Conservation (phyloP, 169 alveolate species). For the Plasmodium fragile region DNA sequence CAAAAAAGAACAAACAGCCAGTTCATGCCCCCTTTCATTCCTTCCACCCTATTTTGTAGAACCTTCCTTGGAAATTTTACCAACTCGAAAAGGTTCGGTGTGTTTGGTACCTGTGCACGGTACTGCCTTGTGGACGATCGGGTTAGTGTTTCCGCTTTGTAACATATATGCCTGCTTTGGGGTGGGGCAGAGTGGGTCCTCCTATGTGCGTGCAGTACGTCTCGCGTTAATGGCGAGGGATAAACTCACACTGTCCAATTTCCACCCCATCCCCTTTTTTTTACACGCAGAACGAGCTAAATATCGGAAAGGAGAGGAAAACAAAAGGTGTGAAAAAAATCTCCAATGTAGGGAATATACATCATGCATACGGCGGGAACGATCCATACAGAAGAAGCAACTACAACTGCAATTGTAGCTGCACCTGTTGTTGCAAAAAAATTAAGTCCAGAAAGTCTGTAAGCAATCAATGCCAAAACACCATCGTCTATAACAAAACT, state of each 20-base stretch:
- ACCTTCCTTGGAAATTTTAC: conserved; percentile 35
- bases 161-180: not conserved
- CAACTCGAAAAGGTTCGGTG: conserved; percentile 9
- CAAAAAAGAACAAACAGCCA: not conserved
- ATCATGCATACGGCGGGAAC: conserved; percentile 1
- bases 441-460: conserved; percentile 19
- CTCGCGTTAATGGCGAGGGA: not conserved
- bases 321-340: not conserved
- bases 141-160: conserved; percentile 7
- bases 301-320: not conserved
- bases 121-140: conserved; percentile 49
- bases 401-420: not conserved
- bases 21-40: not conserved
- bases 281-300: not conserved
- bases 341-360: not conserved
- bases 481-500: conserved; percentile 42
- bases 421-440: conserved; percentile 8
- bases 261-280: not conserved
- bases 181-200: not conserved
- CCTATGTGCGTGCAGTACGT: not conserved
- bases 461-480: conserved; percentile 32
- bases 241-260: not conserved
- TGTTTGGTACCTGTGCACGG: conserved; percentile 30
- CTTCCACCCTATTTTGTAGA: conserved; percentile 10
- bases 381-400: conserved; percentile 4